A percentile compares a stretch with the other conserved stretches of the same genome.
Conservation (phyloP, 371 early-diverging fungal genomes). For the Mortierella sp. region DNA sequence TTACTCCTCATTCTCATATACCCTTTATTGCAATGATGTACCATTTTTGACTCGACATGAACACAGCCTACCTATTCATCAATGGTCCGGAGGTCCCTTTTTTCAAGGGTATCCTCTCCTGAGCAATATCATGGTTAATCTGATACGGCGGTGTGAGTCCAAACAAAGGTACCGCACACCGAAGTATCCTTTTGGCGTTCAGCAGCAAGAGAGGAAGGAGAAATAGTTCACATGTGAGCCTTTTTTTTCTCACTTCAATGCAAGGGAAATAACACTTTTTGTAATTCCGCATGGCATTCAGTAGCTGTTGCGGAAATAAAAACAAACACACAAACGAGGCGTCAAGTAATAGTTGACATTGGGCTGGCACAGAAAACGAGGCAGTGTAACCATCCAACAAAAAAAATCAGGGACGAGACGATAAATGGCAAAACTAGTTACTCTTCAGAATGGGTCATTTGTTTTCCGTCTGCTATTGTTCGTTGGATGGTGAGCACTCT, state of each 20-base stretch:
- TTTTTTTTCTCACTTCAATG: background rate
- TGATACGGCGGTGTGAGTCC: too few relatives aligned
- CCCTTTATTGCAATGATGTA: background rate
- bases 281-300: background rate
- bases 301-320: background rate
- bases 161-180: too few relatives aligned
- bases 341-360: background rate
- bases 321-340: background rate
- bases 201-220: too few relatives aligned
- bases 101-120: too few relatives aligned
- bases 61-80: background rate
- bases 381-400: background rate
- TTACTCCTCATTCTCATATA: too few relatives aligned
- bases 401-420: background rate
- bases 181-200: too few relatives aligned
- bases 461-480: background rate
- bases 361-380: background rate
- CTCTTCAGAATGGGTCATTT: background rate
- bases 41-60: background rate
- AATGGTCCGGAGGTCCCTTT: background rate
- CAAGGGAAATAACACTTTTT: background rate
- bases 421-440: background rate
- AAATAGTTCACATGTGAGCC: slow-evolving; percentile 6
- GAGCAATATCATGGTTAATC: too few relatives aligned
- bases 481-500: background rate